These are phyloP conservation scores for Suaeda aralocaspica DNA, from an alignment of 148 eudicot genomes.

Conservation along the genomic window DNA sequence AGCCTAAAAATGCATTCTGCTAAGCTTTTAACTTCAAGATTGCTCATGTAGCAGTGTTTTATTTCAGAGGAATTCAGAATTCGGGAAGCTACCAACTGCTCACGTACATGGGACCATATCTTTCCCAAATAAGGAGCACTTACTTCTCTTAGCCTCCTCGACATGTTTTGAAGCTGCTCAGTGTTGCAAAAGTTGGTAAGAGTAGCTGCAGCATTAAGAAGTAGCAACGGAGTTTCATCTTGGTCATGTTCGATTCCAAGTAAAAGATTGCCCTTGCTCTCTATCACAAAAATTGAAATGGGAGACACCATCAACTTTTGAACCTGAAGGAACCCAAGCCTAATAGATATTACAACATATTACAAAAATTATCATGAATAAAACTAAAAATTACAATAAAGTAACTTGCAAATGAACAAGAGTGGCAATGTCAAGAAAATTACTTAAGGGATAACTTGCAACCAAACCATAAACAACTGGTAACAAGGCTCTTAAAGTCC, in stretches of 20 bases:
- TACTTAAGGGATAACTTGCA: neutral
- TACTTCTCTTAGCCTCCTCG: conserved; percentile 31
- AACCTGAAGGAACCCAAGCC: conserved; percentile 67
- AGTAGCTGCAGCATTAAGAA: conserved; percentile 46
- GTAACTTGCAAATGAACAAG: conserved; percentile 3
- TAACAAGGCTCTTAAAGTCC: neutral
- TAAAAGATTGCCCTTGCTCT: conserved; percentile 26
- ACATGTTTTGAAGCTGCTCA: conserved; percentile 52
- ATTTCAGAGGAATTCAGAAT: conserved; percentile 15
- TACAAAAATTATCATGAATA: neutral
- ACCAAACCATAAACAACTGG: neutral
- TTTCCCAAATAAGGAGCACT: conserved; percentile 34
- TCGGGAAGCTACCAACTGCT: conserved; percentile 31
- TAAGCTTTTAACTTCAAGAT: conserved; percentile 38
- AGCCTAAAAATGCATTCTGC: conserved; percentile 74
- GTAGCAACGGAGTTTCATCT: conserved; percentile 43
- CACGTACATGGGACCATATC: conserved; percentile 48
- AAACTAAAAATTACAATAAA: neutral
- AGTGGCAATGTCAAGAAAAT: neutral
- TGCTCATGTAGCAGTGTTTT: conserved; percentile 35
- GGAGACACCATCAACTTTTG: conserved; percentile 31
- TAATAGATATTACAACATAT: conserved; percentile 34
- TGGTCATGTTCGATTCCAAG: conserved; percentile 36
- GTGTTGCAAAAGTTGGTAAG: conserved; percentile 54
- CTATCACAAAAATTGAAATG: conserved; percentile 25